phyloP scores from a whole-genome alignment of 1,284 basidiomycete species.

The Kwoniella shivajii region DNA sequence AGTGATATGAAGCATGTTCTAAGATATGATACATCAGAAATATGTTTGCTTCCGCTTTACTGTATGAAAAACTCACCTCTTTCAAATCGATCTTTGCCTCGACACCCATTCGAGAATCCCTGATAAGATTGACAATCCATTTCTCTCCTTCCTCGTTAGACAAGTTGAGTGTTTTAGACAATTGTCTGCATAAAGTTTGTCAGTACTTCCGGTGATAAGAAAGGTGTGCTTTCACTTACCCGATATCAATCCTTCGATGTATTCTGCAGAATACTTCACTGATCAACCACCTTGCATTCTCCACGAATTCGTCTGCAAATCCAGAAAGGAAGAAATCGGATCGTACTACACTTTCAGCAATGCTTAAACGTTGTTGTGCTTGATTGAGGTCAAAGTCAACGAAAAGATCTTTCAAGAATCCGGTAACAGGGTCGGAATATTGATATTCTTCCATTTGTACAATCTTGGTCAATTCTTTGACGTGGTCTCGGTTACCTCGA shows the following conservation, averaged over 20 bases:
- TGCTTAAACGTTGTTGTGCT: slow-evolving; percentile 77
- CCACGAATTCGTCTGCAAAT: slow-evolving; percentile 89
- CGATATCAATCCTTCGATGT: slow-evolving; percentile 94
- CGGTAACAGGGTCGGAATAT: slow-evolving; percentile 89
- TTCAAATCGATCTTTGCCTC: slow-evolving; percentile 97
- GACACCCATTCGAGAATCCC: slow-evolving; percentile 91
- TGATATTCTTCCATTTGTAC: slow-evolving; percentile 93
- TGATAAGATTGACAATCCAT: slow-evolving; percentile 98
- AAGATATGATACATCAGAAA: slow-evolving; percentile 7
- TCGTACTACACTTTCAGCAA: slow-evolving; percentile 79
- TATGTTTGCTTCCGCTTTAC: background rate
- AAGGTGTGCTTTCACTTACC: slow-evolving; percentile 59
- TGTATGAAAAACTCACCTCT: slow-evolving; percentile 61
- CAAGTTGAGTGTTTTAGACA: slow-evolving; percentile 89
- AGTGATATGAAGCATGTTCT: slow-evolving; percentile 96
- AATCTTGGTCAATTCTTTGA: slow-evolving; percentile 85
- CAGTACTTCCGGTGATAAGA: too few species aligned
- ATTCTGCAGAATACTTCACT: slow-evolving; percentile 98
- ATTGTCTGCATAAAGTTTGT: slow-evolving; percentile 62
- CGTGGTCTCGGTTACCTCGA: slow-evolving; percentile 69
- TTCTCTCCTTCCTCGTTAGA: slow-evolving; percentile 93
- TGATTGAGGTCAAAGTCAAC: slow-evolving; percentile 89
- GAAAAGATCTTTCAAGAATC: slow-evolving; percentile 91
- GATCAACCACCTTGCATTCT: slow-evolving; percentile 92
- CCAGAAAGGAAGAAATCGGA: slow-evolving; percentile 94